Conservation (phyloP, 805 yeast genomes). For the Gaillardinia entomophila region DNA sequence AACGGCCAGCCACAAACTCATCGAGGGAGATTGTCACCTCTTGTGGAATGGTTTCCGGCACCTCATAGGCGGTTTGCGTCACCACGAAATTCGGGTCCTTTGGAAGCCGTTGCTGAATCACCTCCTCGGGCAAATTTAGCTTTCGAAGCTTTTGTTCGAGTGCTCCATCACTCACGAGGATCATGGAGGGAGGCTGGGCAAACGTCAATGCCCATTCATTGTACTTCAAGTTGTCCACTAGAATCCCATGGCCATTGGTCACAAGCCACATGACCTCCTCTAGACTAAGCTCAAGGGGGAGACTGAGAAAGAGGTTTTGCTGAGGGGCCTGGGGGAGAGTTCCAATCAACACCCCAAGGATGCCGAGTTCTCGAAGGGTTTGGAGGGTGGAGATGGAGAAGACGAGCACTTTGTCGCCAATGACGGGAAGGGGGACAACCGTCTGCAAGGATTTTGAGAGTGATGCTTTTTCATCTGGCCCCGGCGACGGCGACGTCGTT, state of each 20-base stretch:
- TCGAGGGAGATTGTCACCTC: background rate
- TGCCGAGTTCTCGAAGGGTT: constrained; percentile 52
- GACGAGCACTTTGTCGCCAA: constrained; percentile 39
- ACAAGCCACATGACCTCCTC: constrained; percentile 74
- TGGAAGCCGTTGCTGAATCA: background rate
- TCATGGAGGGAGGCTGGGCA: no score
- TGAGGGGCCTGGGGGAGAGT: constrained; percentile 89
- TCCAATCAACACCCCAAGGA: constrained; percentile 76
- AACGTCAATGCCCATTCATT: constrained; percentile 12
- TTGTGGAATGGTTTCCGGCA: background rate
- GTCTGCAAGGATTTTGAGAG: no score
- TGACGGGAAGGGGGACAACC: constrained; percentile 14
- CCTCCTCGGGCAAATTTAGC: constrained; percentile 2
- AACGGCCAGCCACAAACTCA: background rate
- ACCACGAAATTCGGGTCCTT: background rate
- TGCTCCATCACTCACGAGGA: background rate
- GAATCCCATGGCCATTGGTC: constrained; percentile 30
- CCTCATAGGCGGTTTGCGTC: background rate
- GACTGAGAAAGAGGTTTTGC: constrained; percentile 80
- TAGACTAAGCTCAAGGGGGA: constrained; percentile 67
- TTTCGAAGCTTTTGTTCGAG: background rate
- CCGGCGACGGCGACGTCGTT: no score
- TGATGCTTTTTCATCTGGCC: no score
- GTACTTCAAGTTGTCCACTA: constrained; percentile 36
- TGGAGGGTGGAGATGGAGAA: constrained; percentile 54